phyloP scores from a whole-genome alignment of 495 filamentous ascomycete genomes.

The Tuber melanosporum region DNA sequence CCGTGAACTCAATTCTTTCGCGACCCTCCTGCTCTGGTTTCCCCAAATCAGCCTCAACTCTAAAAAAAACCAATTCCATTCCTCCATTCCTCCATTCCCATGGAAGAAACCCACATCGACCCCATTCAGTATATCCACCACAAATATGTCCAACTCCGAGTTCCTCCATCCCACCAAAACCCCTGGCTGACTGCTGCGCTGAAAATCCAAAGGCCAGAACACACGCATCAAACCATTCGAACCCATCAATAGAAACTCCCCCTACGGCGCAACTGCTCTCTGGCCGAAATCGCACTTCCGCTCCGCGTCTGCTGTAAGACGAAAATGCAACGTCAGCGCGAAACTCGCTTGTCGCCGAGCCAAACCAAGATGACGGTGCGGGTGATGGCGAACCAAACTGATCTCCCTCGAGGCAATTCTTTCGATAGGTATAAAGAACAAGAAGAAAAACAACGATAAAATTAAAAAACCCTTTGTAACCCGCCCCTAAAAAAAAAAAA shows the following conservation, averaged over 20 bases:
- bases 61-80: constrained; percentile 7
- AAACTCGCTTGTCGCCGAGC: neutral
- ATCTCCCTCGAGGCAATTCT: constrained; percentile 64
- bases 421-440: constrained; percentile 67
- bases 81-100: neutral
- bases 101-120: constrained; percentile 62
- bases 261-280: constrained; percentile 87
- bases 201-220: constrained; percentile 92
- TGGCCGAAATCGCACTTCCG: constrained; percentile 74
- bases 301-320: constrained; percentile 73
- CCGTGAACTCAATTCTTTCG: constrained; percentile 76
- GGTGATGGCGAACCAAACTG: constrained; percentile 52
- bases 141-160: constrained; percentile 80
- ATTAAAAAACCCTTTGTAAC: constrained; percentile 68
- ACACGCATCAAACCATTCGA: constrained; percentile 88
- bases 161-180: constrained; percentile 95
- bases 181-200: constrained; percentile 63
- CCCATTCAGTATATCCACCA: constrained; percentile 80
- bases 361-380: constrained; percentile 10
- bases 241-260: constrained; percentile 78
- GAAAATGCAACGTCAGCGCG: neutral
- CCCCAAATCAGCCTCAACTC: constrained; percentile 23
- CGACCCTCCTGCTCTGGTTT: constrained; percentile 62
- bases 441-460: constrained; percentile 68
- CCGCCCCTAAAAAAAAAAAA: constrained; percentile 44